Evolutionary conservation across 2,329 filamentous ascomycete species (phyloP), one percentile per base, ranked within the genome.

Genomic region (Aspergillus chevalieri): DNA sequence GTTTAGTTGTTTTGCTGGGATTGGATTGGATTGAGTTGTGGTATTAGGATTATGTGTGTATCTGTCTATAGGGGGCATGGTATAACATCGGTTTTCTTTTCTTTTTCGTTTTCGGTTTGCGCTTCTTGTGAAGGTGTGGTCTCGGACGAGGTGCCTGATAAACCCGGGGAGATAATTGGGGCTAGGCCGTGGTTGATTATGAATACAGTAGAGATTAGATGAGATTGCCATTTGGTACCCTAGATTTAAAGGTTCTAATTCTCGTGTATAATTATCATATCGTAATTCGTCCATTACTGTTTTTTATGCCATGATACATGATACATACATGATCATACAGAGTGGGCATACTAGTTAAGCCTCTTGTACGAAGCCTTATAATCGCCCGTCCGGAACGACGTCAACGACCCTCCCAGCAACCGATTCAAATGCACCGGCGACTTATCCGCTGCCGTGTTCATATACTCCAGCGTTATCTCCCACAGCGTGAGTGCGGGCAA

Each of bases 401-500:
- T 69, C 52, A 66, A 19, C 4, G 63, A 56, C 0, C 62, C 65
- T 7, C 66, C 66, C 3, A 69, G 51, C 12, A 57, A 9, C 12
- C 65, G 60, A 30, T 43, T 62, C 43, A 69, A 53, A 17, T 60
- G 52, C 15, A 58, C 30, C 6, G 50, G 43, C 6, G 59, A 54
- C 4, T 60, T 50, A 43, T 60, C 60, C 10, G 54, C 48, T 4
- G 64, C 57, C 47, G 60, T 59, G 6, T 60, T 56, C 21, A 69
- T 57, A 50, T 71, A 74, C 47, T 70, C 67, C 10, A 68, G 15
- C 6, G 62, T 55, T 22, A 74, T 55, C 30, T 69, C 68, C 62
- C 67, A 64, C 14, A 72, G 26, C 3, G 65, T 62, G 2, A 52
- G 48, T 3, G 56, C 41, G 0, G 68, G 62, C 1, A 74, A 47